Percentiles rank a stretch among this genome's conserved stretches.
phyloP scores from a whole-genome alignment of 345 rosid species.

The Syzygium aromaticum region DNA sequence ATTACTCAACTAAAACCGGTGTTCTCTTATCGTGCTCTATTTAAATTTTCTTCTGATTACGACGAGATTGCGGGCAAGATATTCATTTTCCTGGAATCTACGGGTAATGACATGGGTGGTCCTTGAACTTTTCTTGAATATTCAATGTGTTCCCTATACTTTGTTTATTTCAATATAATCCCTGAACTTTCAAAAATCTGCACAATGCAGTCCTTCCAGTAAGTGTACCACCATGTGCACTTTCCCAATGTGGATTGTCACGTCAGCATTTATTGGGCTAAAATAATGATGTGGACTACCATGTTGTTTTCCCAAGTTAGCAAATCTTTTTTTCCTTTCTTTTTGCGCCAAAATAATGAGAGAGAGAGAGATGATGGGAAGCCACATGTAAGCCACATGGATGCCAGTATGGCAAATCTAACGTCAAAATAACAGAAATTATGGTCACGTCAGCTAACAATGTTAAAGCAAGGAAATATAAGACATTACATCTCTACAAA shows the following conservation, averaged over 20 bases:
- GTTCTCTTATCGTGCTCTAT: neutral
- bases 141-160: neutral
- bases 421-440: neutral
- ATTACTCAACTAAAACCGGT: neutral
- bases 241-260: neutral
- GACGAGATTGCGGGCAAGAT: neutral
- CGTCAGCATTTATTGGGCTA: neutral
- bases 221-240: neutral
- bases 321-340: neutral
- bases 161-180: neutral
- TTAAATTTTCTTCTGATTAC: neutral
- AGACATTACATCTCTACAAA: neutral
- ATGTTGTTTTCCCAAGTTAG: neutral
- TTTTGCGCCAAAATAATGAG: neutral
- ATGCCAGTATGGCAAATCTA: neutral
- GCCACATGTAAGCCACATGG: neutral
- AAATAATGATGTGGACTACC: neutral
- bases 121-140: neutral
- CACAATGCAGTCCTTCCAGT: neutral
- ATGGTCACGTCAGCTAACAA: neutral
- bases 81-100: neutral
- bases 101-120: neutral
- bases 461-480: neutral
- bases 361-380: neutral
- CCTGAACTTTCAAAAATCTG: neutral